Conservation (phyloP, 2,329 filamentous ascomycete species). For the Ophiocordyceps camponoti-saundersi region DNA sequence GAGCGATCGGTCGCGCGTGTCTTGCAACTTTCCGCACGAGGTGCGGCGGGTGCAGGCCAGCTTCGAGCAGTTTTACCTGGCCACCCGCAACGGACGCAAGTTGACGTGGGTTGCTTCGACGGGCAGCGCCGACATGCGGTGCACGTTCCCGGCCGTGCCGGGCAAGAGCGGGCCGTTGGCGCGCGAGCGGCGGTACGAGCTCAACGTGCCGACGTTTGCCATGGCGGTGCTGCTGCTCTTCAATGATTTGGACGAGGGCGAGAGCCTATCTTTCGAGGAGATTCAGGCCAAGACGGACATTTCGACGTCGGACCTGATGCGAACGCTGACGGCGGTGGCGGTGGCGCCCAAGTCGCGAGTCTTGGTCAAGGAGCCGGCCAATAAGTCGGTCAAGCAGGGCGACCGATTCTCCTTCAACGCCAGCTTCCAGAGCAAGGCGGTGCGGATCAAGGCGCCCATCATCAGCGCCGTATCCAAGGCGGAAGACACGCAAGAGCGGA, state of each 20-base stretch:
- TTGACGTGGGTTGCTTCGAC: constrained; percentile 62
- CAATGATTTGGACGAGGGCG: constrained; percentile 49
- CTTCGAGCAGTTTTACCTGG: constrained; percentile 78
- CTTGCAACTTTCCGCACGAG: constrained; percentile 57
- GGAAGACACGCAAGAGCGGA: constrained; percentile 53
- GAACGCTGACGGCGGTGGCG: constrained; percentile 66
- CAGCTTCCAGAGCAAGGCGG: constrained; percentile 62
- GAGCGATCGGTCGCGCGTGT: constrained; percentile 21
- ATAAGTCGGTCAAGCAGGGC: constrained; percentile 56
- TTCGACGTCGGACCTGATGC: constrained; percentile 52
- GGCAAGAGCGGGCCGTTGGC: constrained; percentile 47
- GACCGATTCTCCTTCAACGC: constrained; percentile 76
- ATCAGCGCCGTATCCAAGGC: constrained; percentile 71
- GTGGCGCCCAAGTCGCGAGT: constrained; percentile 72
- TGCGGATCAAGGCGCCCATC: constrained; percentile 80
- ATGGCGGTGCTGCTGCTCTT: constrained; percentile 85
- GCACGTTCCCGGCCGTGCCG: constrained; percentile 53
- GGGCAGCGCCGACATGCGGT: constrained; percentile 75
- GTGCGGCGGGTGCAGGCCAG: constrained; percentile 63
- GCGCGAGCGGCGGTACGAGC: constrained; percentile 62
- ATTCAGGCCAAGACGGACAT: constrained; percentile 75
- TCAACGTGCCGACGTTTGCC: constrained; percentile 82
- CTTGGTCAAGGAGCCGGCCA: constrained; percentile 62
- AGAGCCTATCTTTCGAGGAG: constrained; percentile 48
- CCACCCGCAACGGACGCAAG: constrained; percentile 72